Base-by-base conservation (phyloP, 129 eudicot genomes). In the Flaveria brownii region DNA sequence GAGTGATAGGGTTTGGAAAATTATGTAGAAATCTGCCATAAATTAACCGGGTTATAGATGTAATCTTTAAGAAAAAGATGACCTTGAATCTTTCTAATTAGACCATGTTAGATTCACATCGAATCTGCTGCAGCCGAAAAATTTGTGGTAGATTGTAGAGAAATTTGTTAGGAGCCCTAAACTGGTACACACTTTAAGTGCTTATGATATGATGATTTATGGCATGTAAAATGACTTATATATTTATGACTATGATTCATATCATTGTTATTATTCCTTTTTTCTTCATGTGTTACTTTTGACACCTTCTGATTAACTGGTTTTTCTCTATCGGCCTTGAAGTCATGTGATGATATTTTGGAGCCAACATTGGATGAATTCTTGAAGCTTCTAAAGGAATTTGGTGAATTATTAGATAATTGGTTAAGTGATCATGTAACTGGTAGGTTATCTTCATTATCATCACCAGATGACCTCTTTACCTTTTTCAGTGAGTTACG, bases 391-490 rank as follows among this genome's bases (percentile, higher is more conserved):
- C 68, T 94, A 56, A 84, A 83, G 79, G 89, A 91, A 80, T 81
- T 87, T 81, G 90, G 91, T 52, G 96, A 87, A 39, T 71, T 82
- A 62, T 78, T 84, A 39, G 77, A 76, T 72, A 81, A 91, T 56
- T 84, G 94, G 92, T 80, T 94, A 84, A 83, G 73, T 67, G 90
- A 90, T 81, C 89, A 87, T 75, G 78, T 87, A 69, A 84, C 86
- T 41, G 61, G 85, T 41, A 83, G 85, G 82, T 73, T 94, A 49
- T 84, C 92, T 12, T 86, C 91, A 11, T 70, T 94, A 68, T 78
- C 87, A 33, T 87, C 91, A 17, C 96, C 98, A 2, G 98, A 94
- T 84, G 98, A 94, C 72, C 86, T 94, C 83, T 94, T 94, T 72
- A 91, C 89, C 81, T 85, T 91, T 77, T 94, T 94, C 81, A 74